Evolutionary conservation across 352 stramenopile genomes (phyloP).

Genomic region (Phytophthora uliginosa): DNA sequence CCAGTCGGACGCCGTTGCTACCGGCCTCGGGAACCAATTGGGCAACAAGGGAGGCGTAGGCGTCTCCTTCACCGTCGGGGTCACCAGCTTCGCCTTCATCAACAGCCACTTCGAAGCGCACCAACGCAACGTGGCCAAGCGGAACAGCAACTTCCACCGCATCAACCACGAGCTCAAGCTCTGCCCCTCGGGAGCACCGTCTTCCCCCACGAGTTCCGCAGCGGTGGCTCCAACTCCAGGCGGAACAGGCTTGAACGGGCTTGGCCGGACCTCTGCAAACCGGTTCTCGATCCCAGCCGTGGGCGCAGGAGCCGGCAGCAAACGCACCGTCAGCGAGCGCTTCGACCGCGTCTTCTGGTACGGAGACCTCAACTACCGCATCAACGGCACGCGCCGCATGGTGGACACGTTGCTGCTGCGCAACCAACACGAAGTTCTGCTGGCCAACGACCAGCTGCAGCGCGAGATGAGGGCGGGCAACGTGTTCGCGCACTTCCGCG

Average conservation of each 20-base stretch:
- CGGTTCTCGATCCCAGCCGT: conserved; percentile 39
- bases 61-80: conserved; percentile 84
- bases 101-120: conserved; percentile 96
- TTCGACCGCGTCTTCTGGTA: conserved; percentile 96
- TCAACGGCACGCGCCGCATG: conserved; percentile 93
- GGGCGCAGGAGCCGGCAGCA: conserved; percentile 7
- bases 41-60: conserved; percentile 97
- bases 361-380: conserved; percentile 95
- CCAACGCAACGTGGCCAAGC: conserved; percentile 86
- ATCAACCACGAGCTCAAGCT: conserved; percentile 85
- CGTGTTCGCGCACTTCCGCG: conserved; percentile 92
- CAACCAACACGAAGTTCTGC: conserved; percentile 82
- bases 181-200: conserved; percentile 13
- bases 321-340: conserved; percentile 52
- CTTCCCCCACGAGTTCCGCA: conserved; percentile 25
- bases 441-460: conserved; percentile 94
- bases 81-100: conserved; percentile 93
- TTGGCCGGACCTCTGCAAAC: conserved; percentile 39
- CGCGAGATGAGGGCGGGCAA: conserved; percentile 79
- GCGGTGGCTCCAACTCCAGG: conserved; percentile 18
- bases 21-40: conserved; percentile 95
- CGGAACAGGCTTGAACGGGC: conserved; percentile 27
- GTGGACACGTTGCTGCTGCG: conserved; percentile 82
- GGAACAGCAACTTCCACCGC: conserved; percentile 93
- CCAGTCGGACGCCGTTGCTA: conserved; percentile 92